Percentiles rank a stretch among this genome's conserved stretches.
Evolutionary conservation across 2,329 filamentous ascomycete species (phyloP).

Genomic region (Penicillium sp.): DNA sequence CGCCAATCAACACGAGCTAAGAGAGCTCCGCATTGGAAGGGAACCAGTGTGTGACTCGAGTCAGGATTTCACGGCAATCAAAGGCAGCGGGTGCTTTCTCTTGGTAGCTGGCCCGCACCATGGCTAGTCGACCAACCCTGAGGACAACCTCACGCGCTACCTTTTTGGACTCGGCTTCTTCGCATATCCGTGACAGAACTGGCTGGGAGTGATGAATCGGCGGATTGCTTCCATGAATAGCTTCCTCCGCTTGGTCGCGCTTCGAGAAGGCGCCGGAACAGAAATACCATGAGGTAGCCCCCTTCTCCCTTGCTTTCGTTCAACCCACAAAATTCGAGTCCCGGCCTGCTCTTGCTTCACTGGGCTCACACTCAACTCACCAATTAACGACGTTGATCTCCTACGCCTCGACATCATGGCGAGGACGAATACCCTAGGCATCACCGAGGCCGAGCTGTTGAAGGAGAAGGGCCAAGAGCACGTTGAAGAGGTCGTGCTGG

Average conservation of each 20-base stretch:
- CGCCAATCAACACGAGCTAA: not conserved
- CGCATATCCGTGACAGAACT: slow-evolving; percentile 21
- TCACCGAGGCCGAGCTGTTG: slow-evolving; percentile 6
- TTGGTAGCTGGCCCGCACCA: slow-evolving; percentile 1
- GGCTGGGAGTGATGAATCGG: slow-evolving; percentile 3
- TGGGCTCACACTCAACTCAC: not conserved
- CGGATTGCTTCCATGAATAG: slow-evolving; percentile 1
- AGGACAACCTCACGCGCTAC: slow-evolving; percentile 8
- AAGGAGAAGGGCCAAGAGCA: slow-evolving; percentile 24
- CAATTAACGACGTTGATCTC: not conserved
- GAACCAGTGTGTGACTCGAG: slow-evolving; percentile 15
- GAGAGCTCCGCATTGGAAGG: not conserved
- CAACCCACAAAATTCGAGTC: not conserved
- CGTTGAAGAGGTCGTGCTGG: slow-evolving; percentile 50
- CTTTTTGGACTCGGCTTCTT: slow-evolving; percentile 10
- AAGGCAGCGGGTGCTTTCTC: slow-evolving; percentile 11
- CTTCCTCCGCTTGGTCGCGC: slow-evolving; percentile 5
- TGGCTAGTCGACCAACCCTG: not conserved
- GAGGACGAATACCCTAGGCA: slow-evolving; percentile 4
- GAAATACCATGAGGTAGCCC: slow-evolving; percentile 14
- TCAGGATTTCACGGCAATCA: not conserved
- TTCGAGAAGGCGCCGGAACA: not conserved
- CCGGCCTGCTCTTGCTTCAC: not conserved
- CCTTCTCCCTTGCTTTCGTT: not conserved
- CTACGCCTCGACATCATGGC: slow-evolving; percentile 1